These are phyloP conservation scores for Xylariaceae sp. DNA, from an alignment of 2,329 filamentous ascomycete genomes.

Conservation along the genomic window DNA sequence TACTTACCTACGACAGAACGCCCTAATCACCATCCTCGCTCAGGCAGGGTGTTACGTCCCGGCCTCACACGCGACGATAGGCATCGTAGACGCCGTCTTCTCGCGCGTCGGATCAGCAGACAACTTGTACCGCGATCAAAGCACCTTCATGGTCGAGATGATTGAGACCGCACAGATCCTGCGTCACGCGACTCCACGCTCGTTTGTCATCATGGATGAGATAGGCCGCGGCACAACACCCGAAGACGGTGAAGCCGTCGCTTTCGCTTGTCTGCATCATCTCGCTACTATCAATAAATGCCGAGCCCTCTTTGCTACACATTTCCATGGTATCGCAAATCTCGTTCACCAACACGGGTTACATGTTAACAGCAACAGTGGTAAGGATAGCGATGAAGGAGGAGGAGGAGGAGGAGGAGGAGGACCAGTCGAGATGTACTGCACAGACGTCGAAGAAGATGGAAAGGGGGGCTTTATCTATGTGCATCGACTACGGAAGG, in stretches of 20 bases:
- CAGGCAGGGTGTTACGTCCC: constrained; percentile 92
- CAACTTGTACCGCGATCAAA: constrained; percentile 89
- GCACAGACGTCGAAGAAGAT: constrained; percentile 82
- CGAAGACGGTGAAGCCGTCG: constrained; percentile 83
- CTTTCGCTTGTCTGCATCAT: constrained; percentile 82
- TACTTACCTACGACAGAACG: constrained; percentile 93
- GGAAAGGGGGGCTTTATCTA: constrained; percentile 70
- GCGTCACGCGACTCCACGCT: constrained; percentile 72
- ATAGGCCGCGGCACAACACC: constrained; percentile 92
- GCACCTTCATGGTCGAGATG: constrained; percentile 99
- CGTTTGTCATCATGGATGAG: constrained; percentile 98
- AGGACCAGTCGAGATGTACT: constrained; percentile 62
- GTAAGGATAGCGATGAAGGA: neutral
- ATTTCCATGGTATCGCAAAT: constrained; percentile 83
- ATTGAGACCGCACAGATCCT: constrained; percentile 90
- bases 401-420: neutral
- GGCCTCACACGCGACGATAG: constrained; percentile 76
- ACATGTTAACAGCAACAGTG: constrained; percentile 29
- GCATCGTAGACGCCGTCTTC: constrained; percentile 93
- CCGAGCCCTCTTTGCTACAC: constrained; percentile 85
- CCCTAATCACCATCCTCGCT: constrained; percentile 86
- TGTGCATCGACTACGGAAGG: constrained; percentile 72
- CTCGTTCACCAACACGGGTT: constrained; percentile 55
- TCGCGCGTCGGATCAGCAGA: constrained; percentile 91
- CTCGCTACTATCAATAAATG: constrained; percentile 71